phyloP scores from a whole-genome alignment of 306 rosid genomes.

The Betula pendula region DNA sequence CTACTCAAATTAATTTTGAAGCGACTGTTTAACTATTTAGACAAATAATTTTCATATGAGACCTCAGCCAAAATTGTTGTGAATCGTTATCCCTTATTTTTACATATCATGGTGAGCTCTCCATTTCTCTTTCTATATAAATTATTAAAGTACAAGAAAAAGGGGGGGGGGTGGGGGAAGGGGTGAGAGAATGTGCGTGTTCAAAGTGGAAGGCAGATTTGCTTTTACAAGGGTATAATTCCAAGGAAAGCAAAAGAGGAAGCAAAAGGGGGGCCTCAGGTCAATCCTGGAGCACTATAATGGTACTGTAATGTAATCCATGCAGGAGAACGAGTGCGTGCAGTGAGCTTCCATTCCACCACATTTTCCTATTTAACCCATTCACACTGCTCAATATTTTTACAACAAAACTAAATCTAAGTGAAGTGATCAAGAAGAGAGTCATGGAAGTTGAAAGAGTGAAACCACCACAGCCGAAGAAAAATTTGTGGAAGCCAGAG shows the following conservation, averaged over 20 bases:
- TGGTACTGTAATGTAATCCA: conserved; percentile 7
- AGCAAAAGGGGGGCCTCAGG: conserved; percentile 41
- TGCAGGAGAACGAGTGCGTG: conserved; percentile 31
- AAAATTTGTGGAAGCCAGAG: conserved; percentile 68
- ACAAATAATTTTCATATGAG: no score
- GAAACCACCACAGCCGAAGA: conserved; percentile 48
- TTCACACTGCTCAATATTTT: conserved; percentile 8
- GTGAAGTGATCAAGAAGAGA: neutral
- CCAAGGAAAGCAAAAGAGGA: conserved; percentile 27
- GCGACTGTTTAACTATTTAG: no score
- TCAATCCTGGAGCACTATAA: conserved; percentile 25
- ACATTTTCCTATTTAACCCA: conserved; percentile 6
- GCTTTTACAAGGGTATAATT: conserved; percentile 14
- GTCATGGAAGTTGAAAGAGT: conserved; percentile 42
- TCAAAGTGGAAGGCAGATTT: conserved; percentile 29
- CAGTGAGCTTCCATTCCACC: neutral
- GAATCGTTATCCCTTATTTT: no score
- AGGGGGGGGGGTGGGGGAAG: no score
- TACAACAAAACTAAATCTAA: neutral
- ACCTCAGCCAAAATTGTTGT: no score
- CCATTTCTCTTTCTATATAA: no score
- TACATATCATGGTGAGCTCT: no score
- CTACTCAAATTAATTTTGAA: no score
- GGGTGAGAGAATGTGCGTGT: neutral
- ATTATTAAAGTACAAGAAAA: no score